These are phyloP conservation scores for Kodamaea hsintzibuensis DNA, from an alignment of 805 yeast genomes.

Conservation along the genomic window DNA sequence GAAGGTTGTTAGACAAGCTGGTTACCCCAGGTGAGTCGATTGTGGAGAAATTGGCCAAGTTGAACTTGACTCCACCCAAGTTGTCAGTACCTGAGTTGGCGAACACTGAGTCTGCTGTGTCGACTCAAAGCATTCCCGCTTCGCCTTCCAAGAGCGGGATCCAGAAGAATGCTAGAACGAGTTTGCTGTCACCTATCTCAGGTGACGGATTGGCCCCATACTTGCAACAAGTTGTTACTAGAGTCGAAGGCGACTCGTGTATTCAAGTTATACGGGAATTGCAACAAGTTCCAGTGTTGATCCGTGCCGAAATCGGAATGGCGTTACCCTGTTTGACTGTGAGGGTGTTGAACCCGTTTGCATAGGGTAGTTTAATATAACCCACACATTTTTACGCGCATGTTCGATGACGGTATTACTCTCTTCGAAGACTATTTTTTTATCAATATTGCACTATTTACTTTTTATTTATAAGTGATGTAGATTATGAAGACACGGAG, in stretches of 20 bases:
- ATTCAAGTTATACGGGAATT: constrained; percentile 84
- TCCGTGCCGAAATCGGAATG: constrained; percentile 93
- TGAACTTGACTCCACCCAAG: constrained; percentile 55
- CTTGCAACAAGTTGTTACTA: constrained; percentile 54
- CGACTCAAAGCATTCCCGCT: neutral
- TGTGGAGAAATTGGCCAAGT: constrained; percentile 45
- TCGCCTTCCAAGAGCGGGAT: constrained; percentile 21
- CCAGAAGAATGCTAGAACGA: constrained; percentile 25
- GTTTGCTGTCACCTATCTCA: constrained; percentile 14
- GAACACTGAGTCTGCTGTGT: neutral
- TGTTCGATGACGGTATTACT: constrained; percentile 2
- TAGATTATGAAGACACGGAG: neutral
- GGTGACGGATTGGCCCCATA: constrained; percentile 53
- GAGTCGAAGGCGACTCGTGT: constrained; percentile 58
- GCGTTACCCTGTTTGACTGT: constrained; percentile 94
- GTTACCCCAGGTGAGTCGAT: constrained; percentile 42
- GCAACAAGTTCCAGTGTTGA: constrained; percentile 75
- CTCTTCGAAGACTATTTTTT: constrained; percentile 1
- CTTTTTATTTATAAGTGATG: neutral
- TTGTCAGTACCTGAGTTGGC: constrained; percentile 23
- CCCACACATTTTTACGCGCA: constrained; percentile 1
- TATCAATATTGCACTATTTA: constrained; percentile 1
- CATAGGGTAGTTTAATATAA: constrained; percentile 12
- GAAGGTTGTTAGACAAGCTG: constrained; percentile 30
- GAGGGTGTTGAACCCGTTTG: constrained; percentile 85